Base-by-base conservation (phyloP, 306 rosid species). In the Rosa persica region DNA sequence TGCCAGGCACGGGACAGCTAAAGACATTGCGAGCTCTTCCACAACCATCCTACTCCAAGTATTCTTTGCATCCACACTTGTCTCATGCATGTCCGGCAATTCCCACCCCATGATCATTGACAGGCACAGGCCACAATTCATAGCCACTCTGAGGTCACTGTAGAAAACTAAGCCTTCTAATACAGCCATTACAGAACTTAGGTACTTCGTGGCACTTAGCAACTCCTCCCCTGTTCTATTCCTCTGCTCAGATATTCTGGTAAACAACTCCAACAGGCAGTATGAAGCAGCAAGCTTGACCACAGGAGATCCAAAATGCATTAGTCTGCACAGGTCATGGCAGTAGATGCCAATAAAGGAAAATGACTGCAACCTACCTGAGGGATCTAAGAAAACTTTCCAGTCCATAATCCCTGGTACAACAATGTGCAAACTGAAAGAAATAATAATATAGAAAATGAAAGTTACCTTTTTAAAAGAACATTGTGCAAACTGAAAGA, bases 301-400 rank as follows among this genome's bases (percentile, higher is more conserved):
- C 70, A 71, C 78, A 62, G 89, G 80, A 79, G 98, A 89, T 66
- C 98, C 98, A 76, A 90, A 92, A 85, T 91, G 88, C 80, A 95
- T 49, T n/a, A 92, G 85, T 84, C 93, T 89, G 92, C 97, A 89
- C 52, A 95, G 83, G 71, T 89, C 93, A 78, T 92, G 90, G 87
- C 98, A 91, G 73, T 66, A 81, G 69, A 95, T 86, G 86, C 93
- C 81, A 66, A 92, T 77, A 73, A 83, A 81, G 82, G 93, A 79
- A 57, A 78, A 81, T 15, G 89, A 84, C 78, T 69, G 91, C 16
- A 74, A 73, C 82, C 86, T 81, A 72, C 83, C 87, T 27, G 67
- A 73, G 51, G 88, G 88, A 54, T 67, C 87, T 64, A 91, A 80
- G 81, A 89, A 85, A 77, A 75, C 79, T 80, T 88, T 93, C 98